Base-by-base conservation (phyloP, 2,329 filamentous ascomycete species). In the Malbranchea zuffiana region DNA sequence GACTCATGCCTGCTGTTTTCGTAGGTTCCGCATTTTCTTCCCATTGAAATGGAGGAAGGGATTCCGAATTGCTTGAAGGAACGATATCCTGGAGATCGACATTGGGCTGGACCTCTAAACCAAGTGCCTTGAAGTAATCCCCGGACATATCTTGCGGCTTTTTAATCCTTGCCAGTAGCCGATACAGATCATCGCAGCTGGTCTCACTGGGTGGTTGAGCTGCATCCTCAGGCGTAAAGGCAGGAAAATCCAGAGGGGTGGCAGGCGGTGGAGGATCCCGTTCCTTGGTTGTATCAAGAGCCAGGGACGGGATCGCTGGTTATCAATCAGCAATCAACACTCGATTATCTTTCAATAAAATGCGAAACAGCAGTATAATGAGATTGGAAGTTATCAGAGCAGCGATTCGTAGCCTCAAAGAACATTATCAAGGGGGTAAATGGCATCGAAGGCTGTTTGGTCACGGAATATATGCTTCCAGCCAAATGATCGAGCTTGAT, bases 161-260 rank as follows among this genome's bases (percentile, higher is more conserved):
- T 40, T 57, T 57, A 33, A 65, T 54, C 15, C 50, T 49, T 39
- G 69, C 67, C 24, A 73, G 58, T 15, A 59, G 48, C 37, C 59
- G 50, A 32, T 69, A 56, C 10, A 67, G 55, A n/a, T 51, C 48
- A 28, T 50, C 45, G 49, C 65, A 47, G 43, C 56, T 53, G 6
- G 51, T 49, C 28, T 56, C 47, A 7, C 51, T 51, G 49, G 61
- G 61, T 41, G 57, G 37, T 6, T 48, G 41, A 23, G 49, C 32
- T n/a, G 49, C 51, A 46, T 47, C 51, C 44, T 61, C 57, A 21
- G 65, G 61, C 18, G 52, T 47, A 43, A 68, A 65, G 36, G 51
- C 50, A 20, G 71, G 71, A 46, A 75, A 74, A 36, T 68, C 68
- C 31, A 73, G 57, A 13, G 64, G 62, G 17, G 63, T 68, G 21